phyloP scores from a whole-genome alignment of 139 green algal genomes.

The Asterochloris sp. region DNA sequence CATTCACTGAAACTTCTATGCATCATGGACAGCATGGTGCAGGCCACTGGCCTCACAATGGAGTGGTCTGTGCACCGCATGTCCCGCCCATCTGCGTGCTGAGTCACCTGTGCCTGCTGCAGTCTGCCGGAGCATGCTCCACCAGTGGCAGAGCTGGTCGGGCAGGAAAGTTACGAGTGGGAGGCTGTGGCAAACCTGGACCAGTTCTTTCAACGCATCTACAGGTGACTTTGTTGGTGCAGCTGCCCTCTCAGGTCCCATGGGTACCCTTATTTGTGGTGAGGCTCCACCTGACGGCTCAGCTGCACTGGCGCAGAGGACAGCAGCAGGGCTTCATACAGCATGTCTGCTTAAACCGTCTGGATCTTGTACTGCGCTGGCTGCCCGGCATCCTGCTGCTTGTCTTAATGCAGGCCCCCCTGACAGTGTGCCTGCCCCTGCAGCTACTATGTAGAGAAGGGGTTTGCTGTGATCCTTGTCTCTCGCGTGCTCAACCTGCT shows the following conservation, averaged over 20 bases:
- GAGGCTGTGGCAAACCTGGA: slow-evolving; percentile 76
- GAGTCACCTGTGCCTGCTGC: background rate
- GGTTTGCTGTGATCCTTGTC: slow-evolving; percentile 61
- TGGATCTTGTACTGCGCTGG: no score
- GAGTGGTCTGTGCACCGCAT: background rate
- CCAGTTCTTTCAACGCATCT: slow-evolving; percentile 75
- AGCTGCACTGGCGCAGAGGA: no score
- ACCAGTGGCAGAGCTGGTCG: slow-evolving; percentile 29
- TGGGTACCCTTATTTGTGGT: background rate
- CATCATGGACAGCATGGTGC: background rate
- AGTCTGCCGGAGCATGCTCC: slow-evolving; percentile 24
- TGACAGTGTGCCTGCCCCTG: background rate
- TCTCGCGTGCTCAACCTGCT: slow-evolving; percentile 76
- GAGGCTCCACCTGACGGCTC: background rate
- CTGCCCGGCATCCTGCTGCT: no score
- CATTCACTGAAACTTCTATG: no score
- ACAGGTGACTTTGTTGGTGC: slow-evolving; percentile 46
- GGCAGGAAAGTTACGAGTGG: slow-evolving; percentile 63
- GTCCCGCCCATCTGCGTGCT: background rate
- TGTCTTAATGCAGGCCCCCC: background rate
- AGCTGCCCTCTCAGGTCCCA: background rate
- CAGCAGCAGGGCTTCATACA: background rate
- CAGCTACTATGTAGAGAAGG: slow-evolving; percentile 83
- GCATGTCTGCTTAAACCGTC: no score
- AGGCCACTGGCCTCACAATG: background rate